A percentile compares a stretch with the other conserved stretches of the same genome.
phyloP scores from a whole-genome alignment of 23 red algal species.

The Cyanidioschyzon merolae region DNA sequence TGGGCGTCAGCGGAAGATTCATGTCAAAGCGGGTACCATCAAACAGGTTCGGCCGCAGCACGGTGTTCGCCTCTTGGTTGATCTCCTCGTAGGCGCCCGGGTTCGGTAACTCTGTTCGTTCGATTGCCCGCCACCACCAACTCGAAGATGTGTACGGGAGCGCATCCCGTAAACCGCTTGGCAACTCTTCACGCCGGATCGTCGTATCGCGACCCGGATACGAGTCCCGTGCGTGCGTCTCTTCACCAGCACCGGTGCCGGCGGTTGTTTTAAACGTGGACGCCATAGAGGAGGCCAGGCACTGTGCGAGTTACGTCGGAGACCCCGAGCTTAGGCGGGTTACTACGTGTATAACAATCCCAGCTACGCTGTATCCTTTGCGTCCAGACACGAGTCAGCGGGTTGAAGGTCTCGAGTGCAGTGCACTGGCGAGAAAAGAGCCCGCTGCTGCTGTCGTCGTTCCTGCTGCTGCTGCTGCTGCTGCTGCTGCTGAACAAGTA shows the following conservation, averaged over 20 bases:
- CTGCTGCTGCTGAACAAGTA: no score
- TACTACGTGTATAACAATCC: no score
- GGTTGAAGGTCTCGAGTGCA: no score
- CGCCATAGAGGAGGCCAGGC: not conserved
- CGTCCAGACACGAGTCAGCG: no score
- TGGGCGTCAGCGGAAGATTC: constrained; percentile 45
- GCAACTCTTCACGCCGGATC: not conserved
- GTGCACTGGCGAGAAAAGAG: no score
- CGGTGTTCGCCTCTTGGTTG: constrained; percentile 59
- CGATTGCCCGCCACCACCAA: constrained; percentile 69
- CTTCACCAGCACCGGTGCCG: not conserved
- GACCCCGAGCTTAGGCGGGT: no score
- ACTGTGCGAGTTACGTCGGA: no score
- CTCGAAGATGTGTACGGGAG: not conserved
- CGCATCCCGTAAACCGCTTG: not conserved
- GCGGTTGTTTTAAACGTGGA: not conserved
- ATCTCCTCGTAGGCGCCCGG: constrained; percentile 89
- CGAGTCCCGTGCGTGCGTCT: not conserved
- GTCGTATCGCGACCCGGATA: not conserved
- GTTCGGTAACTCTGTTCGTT: constrained; percentile 87
- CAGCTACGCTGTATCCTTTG: no score
- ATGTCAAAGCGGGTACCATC: constrained; percentile 84
- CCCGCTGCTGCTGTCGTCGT: no score
- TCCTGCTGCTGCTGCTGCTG: no score
- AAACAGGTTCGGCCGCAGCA: constrained; percentile 83